Evolutionary conservation across 208 protist species (phyloP), one percentile per base, ranked within the genome.

Genomic region (Acanthamoeba triangularis): DNA sequence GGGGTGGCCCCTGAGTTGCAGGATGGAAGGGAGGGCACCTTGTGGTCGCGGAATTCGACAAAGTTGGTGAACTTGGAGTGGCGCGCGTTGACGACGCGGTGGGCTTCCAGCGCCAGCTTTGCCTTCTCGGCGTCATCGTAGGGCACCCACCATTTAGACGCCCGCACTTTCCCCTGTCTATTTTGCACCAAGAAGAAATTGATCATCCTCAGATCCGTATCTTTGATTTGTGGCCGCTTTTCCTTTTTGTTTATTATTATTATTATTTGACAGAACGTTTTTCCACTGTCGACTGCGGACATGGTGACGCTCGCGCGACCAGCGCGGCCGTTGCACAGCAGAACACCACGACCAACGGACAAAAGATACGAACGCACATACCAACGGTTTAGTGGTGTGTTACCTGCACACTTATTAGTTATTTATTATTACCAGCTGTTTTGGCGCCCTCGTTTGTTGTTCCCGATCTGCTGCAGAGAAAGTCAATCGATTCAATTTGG

Each of bases 171-270:
- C 61, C 99, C 99, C 95, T 99, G 98, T 30, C 99, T 97, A 96
- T 99, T 99, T 96, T 99, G 99, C 11, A 99, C 96, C n/a, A 99
- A 97, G 25, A 99, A 98, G 95, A 99, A 99, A 65, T 99, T 98
- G 74, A 99, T 99, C 99, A 91, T 91, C 6, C 20, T 90, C 30
- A n/a, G n/a, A 8, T n/a, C n/a, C n/a, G n/a, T n/a, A n/a, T n/a
- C n/a, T 63, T 28, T 63, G n/a, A n/a, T n/a, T n/a, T n/a, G n/a
- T n/a, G n/a, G n/a, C n/a, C n/a, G n/a, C n/a, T n/a, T n/a, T n/a
- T n/a, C n/a, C n/a, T n/a, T n/a, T n/a, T n/a, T n/a, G n/a, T 63
- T 41, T 41, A 4, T 41, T 41, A 41, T 41, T 41, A 4, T 41
- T 41, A n/a, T n/a, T n/a, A n/a, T n/a, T n/a, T n/a, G n/a, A n/a